Evolutionary conservation across 2,329 filamentous ascomycete genomes (phyloP), one percentile per base, ranked within the genome.

Genomic region (Ceratocystis cacaofunesta): DNA sequence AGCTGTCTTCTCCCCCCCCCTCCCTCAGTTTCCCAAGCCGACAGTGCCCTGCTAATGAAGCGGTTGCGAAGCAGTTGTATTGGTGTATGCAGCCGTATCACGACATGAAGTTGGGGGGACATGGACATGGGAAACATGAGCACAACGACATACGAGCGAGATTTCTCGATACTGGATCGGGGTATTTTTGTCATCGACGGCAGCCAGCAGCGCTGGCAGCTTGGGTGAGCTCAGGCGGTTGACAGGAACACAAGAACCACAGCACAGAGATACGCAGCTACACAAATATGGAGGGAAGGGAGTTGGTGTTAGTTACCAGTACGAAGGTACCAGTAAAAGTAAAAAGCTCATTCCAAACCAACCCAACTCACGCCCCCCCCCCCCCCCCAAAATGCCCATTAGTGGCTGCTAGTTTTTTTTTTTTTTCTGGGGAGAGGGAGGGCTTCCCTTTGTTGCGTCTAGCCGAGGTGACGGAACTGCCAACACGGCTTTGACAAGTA

Each of bases 401-500:
- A 36, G 32, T 36, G 32, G 32, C 32, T 57, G 10, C 22, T 30
- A 30, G 15, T 7, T 57, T 52, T 25, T 8, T 19, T 22, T 19
- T 22, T 2, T 17, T 48, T 48, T 46, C n/a, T 48, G 6, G 44
- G 44, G 15, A 48, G 44, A 8, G 44, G 44, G 46, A 52, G 19
- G 48, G 19, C 19, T 36, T 36, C 19, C 48, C 48, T 48, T 17
- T 17, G 15, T 19, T 52, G 48, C 48, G 19, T 52, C 48, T 52
- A 52, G 19, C 48, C 48, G 48, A 52, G 7, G 8, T 52, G 48
- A 52, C 19, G 25, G 48, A 57, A 7, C 52, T 57, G 52, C 52
- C 52, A 57, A 32, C 52, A 57, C 52, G 52, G 52, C 52, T 57
- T 32, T 57, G 52, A 57, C 52, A 32, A 30, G 52, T 30, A n/a